These are phyloP conservation scores for Aspergillus jensenii DNA, from an alignment of 2,329 filamentous ascomycete genomes.

Conservation along the genomic window DNA sequence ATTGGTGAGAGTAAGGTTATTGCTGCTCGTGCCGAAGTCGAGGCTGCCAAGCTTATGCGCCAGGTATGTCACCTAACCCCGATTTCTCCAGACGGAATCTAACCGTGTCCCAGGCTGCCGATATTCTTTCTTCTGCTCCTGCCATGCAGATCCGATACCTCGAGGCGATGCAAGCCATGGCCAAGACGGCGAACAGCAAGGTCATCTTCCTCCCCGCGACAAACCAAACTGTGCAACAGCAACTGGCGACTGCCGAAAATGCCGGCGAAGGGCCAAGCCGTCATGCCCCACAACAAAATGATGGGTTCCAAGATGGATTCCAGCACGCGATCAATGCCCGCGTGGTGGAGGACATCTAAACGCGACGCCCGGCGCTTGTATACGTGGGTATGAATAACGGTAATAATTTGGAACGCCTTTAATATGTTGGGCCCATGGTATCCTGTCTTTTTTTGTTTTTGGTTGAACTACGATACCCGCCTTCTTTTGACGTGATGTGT, in stretches of 20 bases:
- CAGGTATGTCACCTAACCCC: slow-evolving; percentile 43
- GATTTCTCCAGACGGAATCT: slow-evolving; percentile 1
- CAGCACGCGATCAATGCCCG: slow-evolving; percentile 78
- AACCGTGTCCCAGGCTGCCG: slow-evolving; percentile 61
- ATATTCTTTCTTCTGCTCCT: slow-evolving; percentile 85
- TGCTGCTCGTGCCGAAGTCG: slow-evolving; percentile 92
- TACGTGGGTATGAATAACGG: background rate
- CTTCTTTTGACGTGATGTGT: slow-evolving; percentile 17
- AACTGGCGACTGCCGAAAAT: slow-evolving; percentile 51
- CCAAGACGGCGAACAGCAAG: slow-evolving; percentile 85
- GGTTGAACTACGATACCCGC: slow-evolving; percentile 34
- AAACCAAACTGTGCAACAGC: slow-evolving; percentile 58
- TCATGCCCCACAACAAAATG: slow-evolving; percentile 44
- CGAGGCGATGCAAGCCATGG: slow-evolving; percentile 98
- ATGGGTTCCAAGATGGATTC: slow-evolving; percentile 75
- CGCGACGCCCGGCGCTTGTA: background rate
- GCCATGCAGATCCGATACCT: slow-evolving; percentile 99
- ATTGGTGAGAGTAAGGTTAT: slow-evolving; percentile 99
- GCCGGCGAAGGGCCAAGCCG: slow-evolving; percentile 58
- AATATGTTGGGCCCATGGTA: slow-evolving; percentile 14
- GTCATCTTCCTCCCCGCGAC: slow-evolving; percentile 76
- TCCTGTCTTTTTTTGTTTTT: slow-evolving; percentile 13
- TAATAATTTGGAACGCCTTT: slow-evolving; percentile 12
- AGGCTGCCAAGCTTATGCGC: slow-evolving; percentile 83
- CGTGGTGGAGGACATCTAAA: slow-evolving; percentile 82